Evolutionary conservation across 768 basidiomycete genomes (phyloP).

Genomic region (Sarcodon sp.): DNA sequence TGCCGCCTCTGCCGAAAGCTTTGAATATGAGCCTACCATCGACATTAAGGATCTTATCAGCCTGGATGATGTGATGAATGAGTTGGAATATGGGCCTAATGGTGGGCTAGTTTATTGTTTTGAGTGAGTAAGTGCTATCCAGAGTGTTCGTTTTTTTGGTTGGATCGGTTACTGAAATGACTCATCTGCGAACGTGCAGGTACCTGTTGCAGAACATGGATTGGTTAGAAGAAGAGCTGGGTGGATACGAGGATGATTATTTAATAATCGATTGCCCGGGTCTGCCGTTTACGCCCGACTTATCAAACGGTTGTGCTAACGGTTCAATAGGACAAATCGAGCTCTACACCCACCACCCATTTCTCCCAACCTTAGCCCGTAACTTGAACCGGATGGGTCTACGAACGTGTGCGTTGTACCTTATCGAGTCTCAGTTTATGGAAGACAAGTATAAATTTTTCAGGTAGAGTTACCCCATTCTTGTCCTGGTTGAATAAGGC

Average conservation of each 20-base stretch:
- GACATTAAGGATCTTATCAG: conserved; percentile 92
- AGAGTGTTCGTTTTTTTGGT: background rate
- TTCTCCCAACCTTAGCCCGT: conserved; percentile 83
- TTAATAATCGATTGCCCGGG: conserved; percentile 88
- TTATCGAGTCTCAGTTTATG: conserved; percentile 98
- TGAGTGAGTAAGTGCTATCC: conserved; percentile 71
- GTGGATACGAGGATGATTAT: conserved; percentile 93
- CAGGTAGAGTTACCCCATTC: conserved; percentile 31
- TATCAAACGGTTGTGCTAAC: background rate
- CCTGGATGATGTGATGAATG: conserved; percentile 91
- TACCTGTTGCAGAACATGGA: conserved; percentile 96
- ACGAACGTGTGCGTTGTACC: conserved; percentile 79
- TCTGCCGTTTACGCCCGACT: conserved; percentile 16
- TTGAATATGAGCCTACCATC: conserved; percentile 85
- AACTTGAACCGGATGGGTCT: conserved; percentile 66
- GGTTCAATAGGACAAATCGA: conserved; percentile 78
- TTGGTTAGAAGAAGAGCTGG: conserved; percentile 95
- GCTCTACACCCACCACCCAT: conserved; percentile 95
- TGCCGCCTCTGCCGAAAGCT: conserved; percentile 74
- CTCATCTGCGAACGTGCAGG: conserved; percentile 25
- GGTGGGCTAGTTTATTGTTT: conserved; percentile 97
- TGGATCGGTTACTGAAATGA: background rate
- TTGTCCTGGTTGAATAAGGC: background rate
- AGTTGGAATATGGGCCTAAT: conserved; percentile 92
- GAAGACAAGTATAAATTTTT: conserved; percentile 99